phyloP scores from a whole-genome alignment of 345 rosid species.

The Linum tenue region DNA sequence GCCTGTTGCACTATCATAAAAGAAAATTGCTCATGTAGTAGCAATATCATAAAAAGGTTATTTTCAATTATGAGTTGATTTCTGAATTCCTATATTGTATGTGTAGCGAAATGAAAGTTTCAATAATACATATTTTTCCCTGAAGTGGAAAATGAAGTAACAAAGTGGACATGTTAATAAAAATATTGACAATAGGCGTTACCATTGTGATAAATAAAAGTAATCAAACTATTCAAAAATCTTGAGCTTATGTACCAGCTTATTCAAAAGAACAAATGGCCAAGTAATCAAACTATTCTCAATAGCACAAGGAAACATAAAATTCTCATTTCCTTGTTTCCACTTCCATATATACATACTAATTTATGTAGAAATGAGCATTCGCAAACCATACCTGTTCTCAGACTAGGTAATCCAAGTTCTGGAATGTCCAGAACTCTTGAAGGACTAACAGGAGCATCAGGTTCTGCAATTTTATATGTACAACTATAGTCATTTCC shows the following conservation, averaged over 20 bases:
- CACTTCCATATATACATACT: background rate
- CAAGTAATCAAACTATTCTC: slow-evolving; percentile 6
- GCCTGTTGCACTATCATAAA: no score
- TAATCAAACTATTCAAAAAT: no score
- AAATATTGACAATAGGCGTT: no score
- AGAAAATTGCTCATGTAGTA: no score
- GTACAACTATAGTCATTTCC: slow-evolving; percentile 22
- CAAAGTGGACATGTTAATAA: no score
- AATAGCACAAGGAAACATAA: background rate
- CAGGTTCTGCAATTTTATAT: slow-evolving; percentile 21
- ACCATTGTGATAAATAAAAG: no score
- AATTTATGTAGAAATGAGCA: background rate
- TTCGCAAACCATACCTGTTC: slow-evolving; percentile 49
- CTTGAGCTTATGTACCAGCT: slow-evolving; percentile 86
- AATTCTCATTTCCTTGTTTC: background rate
- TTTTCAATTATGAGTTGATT: no score
- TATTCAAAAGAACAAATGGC: slow-evolving; percentile 34
- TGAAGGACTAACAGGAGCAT: slow-evolving; percentile 21
- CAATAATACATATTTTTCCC: no score
- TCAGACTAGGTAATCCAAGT: slow-evolving; percentile 67
- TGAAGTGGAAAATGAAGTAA: no score
- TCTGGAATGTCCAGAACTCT: slow-evolving; percentile 31
- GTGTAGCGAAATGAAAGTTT: no score
- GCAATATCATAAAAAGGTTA: no score
- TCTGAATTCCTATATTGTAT: no score